phyloP scores from a whole-genome alignment of 768 basidiomycete genomes.

The Botryobasidium botryosum region DNA sequence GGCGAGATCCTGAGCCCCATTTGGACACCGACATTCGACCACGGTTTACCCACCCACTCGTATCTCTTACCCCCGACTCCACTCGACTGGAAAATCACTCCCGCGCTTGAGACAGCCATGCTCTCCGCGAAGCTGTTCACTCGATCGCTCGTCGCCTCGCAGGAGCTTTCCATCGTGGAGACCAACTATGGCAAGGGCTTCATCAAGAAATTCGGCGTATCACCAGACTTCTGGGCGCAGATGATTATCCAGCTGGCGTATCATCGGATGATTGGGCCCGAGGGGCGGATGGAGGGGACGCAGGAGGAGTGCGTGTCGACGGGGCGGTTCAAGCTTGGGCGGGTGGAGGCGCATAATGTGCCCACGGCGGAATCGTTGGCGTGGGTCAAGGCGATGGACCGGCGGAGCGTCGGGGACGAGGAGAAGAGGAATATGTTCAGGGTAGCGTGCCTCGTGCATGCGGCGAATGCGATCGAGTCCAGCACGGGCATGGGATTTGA shows the following conservation, averaged over 20 bases:
- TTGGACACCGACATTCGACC: conserved; percentile 41
- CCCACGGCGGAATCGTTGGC: conserved; percentile 59
- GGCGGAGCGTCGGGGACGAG: conserved; percentile 23
- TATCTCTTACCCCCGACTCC: conserved; percentile 25
- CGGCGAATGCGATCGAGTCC: conserved; percentile 41
- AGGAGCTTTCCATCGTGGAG: conserved; percentile 41
- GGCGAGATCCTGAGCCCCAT: conserved; percentile 50
- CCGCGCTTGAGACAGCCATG: conserved; percentile 34
- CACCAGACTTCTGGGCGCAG: conserved; percentile 90
- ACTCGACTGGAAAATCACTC: conserved; percentile 45
- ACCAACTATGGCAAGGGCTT: conserved; percentile 71
- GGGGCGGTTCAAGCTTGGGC: conserved; percentile 70
- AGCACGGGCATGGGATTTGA: conserved; percentile 63
- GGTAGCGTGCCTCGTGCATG: conserved; percentile 46
- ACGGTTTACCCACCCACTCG: conserved; percentile 25
- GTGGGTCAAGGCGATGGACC: conserved; percentile 64
- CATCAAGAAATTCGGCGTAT: conserved; percentile 72
- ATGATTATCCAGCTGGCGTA: conserved; percentile 84
- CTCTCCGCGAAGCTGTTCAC: conserved; percentile 36
- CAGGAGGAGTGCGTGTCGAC: conserved; percentile 65
- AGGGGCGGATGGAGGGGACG: too few species aligned
- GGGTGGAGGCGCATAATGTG: conserved; percentile 82
- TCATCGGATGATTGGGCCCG: conserved; percentile 46
- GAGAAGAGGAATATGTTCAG: conserved; percentile 37
- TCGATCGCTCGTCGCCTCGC: conserved; percentile 41